Percentiles rank a stretch among this genome's conserved stretches.
Conservation (phyloP, 257 asterid species). For the Thymus quinquecostatus region DNA sequence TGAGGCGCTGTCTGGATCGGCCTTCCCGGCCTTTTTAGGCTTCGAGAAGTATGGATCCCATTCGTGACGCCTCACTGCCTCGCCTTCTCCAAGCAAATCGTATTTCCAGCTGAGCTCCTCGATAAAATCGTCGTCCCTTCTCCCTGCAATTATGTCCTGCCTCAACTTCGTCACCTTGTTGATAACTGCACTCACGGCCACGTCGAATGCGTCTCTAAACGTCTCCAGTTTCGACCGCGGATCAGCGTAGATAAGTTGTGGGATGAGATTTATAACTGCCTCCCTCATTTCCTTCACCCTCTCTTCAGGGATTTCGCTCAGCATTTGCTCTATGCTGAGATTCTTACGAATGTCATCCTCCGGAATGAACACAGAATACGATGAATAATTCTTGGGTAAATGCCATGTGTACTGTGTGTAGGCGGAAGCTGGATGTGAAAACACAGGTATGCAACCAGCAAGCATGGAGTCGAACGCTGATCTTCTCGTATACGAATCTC, state of each 20-base stretch:
- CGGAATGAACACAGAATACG: conserved; percentile 70
- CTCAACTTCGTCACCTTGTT: conserved; percentile 72
- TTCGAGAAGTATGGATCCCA: conserved; percentile 84
- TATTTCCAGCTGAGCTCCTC: conserved; percentile 87
- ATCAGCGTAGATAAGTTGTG: conserved; percentile 73
- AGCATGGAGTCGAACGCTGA: conserved; percentile 86
- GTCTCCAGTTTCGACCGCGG: conserved; percentile 72
- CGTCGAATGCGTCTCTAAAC: conserved; percentile 78
- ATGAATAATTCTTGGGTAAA: conserved; percentile 61
- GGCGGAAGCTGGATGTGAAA: conserved; percentile 89
- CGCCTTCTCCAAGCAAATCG: conserved; percentile 60
- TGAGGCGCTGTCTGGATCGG: conserved; percentile 44
- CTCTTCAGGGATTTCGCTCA: conserved; percentile 49
- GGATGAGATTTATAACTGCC: conserved; percentile 72
- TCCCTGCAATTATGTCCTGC: conserved; percentile 62
- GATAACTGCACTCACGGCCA: conserved; percentile 73
- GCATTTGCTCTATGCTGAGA: conserved; percentile 62
- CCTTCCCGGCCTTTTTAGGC: conserved; percentile 44
- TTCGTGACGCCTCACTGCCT: conserved; percentile 57
- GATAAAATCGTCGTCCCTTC: conserved; percentile 44
- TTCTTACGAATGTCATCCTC: conserved; percentile 64
- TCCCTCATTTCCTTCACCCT: conserved; percentile 72
- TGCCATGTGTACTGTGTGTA: conserved; percentile 93
- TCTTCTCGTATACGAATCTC: conserved; percentile 88
- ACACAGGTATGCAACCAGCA: conserved; percentile 93